Percentiles rank a stretch among this genome's conserved stretches.
phyloP scores from a whole-genome alignment of 2,329 filamentous ascomycete genomes.

The Fusarium brevicatenulatum region DNA sequence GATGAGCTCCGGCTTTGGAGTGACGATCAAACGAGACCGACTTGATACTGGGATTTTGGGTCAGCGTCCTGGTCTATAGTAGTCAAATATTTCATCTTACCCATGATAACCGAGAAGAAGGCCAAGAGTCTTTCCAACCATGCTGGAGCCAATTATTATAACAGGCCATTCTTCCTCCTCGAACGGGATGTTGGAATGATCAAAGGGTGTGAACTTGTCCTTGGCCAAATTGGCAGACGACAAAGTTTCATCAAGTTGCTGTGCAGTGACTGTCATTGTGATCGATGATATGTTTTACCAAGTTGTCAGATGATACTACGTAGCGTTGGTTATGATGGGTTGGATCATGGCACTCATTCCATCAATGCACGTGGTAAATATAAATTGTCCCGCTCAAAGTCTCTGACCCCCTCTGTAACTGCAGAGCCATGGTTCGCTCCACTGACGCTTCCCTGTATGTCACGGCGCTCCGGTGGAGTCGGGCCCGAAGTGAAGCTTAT shows the following conservation, averaged over 20 bases:
- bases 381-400: rapidly evolving
- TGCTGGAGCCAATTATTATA: not conserved
- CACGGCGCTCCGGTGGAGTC: not conserved
- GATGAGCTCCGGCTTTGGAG: not conserved
- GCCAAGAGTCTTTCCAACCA: slow-evolving; percentile 1
- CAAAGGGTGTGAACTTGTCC: not conserved
- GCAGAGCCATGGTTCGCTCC: rapidly evolving
- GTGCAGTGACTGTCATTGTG: not conserved
- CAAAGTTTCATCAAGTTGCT: not conserved
- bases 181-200: not conserved
- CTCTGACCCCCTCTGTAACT: rapidly evolving
- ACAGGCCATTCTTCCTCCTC: not conserved
- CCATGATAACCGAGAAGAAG: not conserved
- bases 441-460: not conserved
- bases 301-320: rapidly evolving
- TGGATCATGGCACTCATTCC: not conserved
- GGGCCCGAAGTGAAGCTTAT: not conserved
- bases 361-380: rapidly evolving
- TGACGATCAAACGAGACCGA: not conserved
- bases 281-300: not conserved
- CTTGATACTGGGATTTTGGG: not conserved
- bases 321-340: not conserved
- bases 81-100: not conserved
- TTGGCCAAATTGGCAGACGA: not conserved
- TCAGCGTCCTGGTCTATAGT: rapidly evolving